Evolutionary conservation across 176 grass and related monocot species (phyloP).

Genomic region (Dendrocalamus sinicus): DNA sequence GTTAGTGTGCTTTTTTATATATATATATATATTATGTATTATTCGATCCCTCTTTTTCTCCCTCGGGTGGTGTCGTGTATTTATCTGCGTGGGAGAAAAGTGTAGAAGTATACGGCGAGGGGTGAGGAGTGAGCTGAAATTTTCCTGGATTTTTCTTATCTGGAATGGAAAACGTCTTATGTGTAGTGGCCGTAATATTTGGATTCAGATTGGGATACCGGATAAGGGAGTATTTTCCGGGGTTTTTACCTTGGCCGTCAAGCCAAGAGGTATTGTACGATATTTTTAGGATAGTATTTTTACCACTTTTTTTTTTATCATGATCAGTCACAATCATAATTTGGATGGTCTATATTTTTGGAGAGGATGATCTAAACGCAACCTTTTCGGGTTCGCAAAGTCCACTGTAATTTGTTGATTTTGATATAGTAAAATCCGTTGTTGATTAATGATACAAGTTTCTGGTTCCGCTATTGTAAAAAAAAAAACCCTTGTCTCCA

Average conservation of each 20-base stretch:
- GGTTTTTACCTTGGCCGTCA: constrained; percentile 15
- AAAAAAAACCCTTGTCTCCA: too few species aligned
- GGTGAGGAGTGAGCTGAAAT: constrained; percentile 32
- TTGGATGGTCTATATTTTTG: too few species aligned
- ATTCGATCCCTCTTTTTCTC: not conserved
- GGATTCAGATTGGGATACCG: not conserved
- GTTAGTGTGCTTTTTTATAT: constrained; percentile 37
- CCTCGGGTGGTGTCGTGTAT: constrained; percentile 1
- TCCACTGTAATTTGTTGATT: too few species aligned
- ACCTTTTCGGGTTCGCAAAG: too few species aligned
- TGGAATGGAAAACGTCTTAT: not conserved
- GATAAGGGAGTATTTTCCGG: not conserved
- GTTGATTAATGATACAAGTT: too few species aligned
- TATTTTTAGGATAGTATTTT: not conserved
- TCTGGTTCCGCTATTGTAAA: too few species aligned
- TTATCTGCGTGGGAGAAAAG: too few species aligned
- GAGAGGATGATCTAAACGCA: too few species aligned
- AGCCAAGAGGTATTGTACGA: not conserved
- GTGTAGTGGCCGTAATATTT: constrained; percentile 37
- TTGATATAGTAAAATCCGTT: too few species aligned
- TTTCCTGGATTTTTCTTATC: constrained; percentile 6
- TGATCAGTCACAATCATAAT: too few species aligned
- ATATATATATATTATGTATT: not conserved
- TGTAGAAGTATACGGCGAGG: not conserved
- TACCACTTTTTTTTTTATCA: not conserved